A percentile compares a stretch with the other conserved stretches of the same genome.
These are phyloP conservation scores for Tetraselmis chui DNA, from an alignment of 139 green algal species.

Conservation along the genomic window DNA sequence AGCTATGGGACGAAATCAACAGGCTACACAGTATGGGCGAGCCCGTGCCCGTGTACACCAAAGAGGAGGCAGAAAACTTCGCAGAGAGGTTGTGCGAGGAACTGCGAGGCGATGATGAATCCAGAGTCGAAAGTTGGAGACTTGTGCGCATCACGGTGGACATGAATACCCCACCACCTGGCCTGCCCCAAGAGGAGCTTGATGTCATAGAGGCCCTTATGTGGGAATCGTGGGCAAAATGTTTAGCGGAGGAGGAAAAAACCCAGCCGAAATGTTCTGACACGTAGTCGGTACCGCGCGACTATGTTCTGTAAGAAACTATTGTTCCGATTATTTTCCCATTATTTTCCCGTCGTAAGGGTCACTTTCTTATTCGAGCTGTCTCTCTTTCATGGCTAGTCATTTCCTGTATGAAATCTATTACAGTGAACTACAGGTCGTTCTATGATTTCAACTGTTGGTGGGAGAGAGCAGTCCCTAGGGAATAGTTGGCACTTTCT, in stretches of 20 bases:
- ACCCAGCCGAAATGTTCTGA: neutral
- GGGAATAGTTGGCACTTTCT: neutral
- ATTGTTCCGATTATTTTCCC: constrained; percentile 1
- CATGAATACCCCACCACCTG: neutral
- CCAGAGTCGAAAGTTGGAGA: neutral
- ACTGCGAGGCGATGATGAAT: neutral
- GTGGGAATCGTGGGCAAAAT: neutral
- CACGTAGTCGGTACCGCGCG: neutral
- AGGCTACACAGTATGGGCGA: neutral
- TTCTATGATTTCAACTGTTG: too few relatives aligned
- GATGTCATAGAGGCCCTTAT: neutral
- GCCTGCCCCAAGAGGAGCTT: neutral
- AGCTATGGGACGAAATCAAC: neutral
- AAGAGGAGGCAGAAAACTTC: neutral
- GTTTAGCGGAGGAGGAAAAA: neutral
- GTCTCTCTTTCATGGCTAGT: too few relatives aligned
- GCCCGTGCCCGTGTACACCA: neutral
- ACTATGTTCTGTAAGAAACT: constrained; percentile 1
- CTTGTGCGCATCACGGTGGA: neutral
- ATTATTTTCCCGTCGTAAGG: constrained; percentile 1
- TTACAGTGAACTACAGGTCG: too few relatives aligned
- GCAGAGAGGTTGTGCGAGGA: neutral
- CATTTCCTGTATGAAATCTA: too few relatives aligned
- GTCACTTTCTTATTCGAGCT: too few relatives aligned
- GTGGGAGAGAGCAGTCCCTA: too few relatives aligned